Base-by-base conservation (phyloP, 352 stramenopile genomes). In the Phytopythium ostracodes region DNA sequence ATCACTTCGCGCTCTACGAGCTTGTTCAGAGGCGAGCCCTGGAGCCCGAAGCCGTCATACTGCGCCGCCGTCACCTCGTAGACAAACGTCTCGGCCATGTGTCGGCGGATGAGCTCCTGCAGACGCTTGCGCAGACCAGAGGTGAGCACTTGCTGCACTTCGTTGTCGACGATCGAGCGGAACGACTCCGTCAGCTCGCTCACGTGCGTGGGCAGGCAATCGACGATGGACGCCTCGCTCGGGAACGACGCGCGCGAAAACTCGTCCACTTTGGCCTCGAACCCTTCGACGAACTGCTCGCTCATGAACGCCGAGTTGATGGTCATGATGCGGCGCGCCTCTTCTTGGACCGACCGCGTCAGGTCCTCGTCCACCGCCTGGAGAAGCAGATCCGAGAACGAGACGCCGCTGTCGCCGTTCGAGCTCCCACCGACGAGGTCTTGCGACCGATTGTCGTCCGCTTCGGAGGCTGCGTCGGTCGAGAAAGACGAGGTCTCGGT, bases 261-360 rank as follows among this genome's bases (percentile, higher is more conserved):
- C 10, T 83, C 79, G 35, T 76, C 61, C 50, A 95, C 80, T 62
- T 88, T 88, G 40, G 61, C 62, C 47, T 88, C 68, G 14, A 95
- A 64, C 15, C 62, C 74, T 29, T 76, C 71, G 42, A 92, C 70
- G 64, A 93, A 92, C 51, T 90, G 76, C 20, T 80, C 78, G 57
- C 86, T 93, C 73, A 91, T 81, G 59, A 83, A 90, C 7, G 86
- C 73, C 53, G 86, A 93, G 64, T 93, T 93, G 63, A 95, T 91
- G n/a, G 86, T 88, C 84, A 95, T 92, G 62, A 95, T 82, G 27
- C 91, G 77, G 46, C 87, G 88, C 33, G 84, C 80, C 50, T 95
- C 84, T 25, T 90, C 76, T 54, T 93, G 80, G 3, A 79, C 38
- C 2, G 75, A 71, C 24, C 69, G 68, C 49, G 81, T 73, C 43